Evolutionary conservation across 768 basidiomycete species (phyloP), one percentile per base, ranked within the genome.

Genomic region (Leccinum uliginosum): DNA sequence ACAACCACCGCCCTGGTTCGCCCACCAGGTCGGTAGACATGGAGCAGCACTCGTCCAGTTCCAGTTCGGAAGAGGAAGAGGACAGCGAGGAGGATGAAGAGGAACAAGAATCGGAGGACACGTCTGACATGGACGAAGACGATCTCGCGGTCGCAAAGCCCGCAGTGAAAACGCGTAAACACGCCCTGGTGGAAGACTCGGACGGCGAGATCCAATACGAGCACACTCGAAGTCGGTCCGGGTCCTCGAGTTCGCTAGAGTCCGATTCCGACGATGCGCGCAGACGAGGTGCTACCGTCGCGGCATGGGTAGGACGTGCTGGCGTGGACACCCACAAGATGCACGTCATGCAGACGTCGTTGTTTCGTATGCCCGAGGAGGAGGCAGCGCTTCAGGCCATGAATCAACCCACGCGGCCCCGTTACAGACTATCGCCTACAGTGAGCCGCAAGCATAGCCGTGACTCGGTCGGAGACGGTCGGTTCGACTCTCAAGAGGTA

Each of bases 291-390:
- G 73, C 81, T 6, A 77, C 79, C 6, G 75, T 84, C 45, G 82
- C 84, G 53, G 83, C 88, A 38, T 90, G 89, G 87, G 83, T 86
- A 14, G 80, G 85, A 48, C 83, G 83, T 51, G 69, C 86, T 26
- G 87, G 89, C 6, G 76, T 94, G n/a, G 91, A 95, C 68, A 80
- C 86, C 14, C 90, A 91, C 70, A 87, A 86, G 73, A 84, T 94
- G 80, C 89, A 93, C 65, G 90, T 95, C 53, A 96, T 96, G 93
- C 93, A 96, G 65, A 85, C 89, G 0, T 87, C 89, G 32, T 74
- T 96, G 52, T 96, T 96, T 67, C 81, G 86, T 46, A 77, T 83
- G 68, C 86, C 86, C 14, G 87, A 90, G 67, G 86, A 88, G 65
- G 85, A 82, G 14, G 87, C 81, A 2, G 83, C 82, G 2, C 75